A percentile compares a stretch with the other conserved stretches of the same genome.
Conservation (phyloP, 1,284 basidiomycete genomes). For the Trametes pubescens region DNA sequence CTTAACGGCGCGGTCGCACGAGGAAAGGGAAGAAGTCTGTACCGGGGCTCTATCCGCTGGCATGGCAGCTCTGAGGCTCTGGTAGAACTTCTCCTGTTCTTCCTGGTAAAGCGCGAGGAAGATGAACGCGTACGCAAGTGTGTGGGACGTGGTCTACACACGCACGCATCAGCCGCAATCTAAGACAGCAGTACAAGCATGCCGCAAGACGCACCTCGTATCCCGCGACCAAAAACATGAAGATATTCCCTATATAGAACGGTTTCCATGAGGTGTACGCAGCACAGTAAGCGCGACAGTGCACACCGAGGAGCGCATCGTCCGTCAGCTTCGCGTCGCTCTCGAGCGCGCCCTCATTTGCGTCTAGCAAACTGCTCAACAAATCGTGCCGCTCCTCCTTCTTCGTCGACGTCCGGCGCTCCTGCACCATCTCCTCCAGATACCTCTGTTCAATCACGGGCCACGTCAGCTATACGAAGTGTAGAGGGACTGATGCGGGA, state of each 20-base stretch:
- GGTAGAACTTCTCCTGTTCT: slow-evolving; percentile 65
- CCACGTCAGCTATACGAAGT: too few species aligned
- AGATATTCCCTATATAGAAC: slow-evolving; percentile 54
- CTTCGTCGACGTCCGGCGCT: slow-evolving; percentile 47
- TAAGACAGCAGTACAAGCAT: not conserved
- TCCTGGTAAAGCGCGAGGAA: slow-evolving; percentile 63
- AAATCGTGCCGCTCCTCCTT: slow-evolving; percentile 60
- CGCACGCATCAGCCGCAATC: slow-evolving; percentile 31
- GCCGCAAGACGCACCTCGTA: slow-evolving; percentile 54
- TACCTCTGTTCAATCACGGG: slow-evolving; percentile 47
- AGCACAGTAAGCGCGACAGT: not conserved
- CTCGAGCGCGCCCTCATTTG: slow-evolving; percentile 49
- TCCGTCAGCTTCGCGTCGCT: slow-evolving; percentile 51
- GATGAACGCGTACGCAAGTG: slow-evolving; percentile 64
- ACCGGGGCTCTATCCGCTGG: slow-evolving; percentile 19
- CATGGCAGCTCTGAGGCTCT: slow-evolving; percentile 44
- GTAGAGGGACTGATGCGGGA: not conserved
- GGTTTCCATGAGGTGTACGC: too few species aligned
- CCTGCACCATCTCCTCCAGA: slow-evolving; percentile 63
- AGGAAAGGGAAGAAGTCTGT: not conserved
- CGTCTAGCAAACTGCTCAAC: slow-evolving; percentile 61
- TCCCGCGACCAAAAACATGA: slow-evolving; percentile 56
- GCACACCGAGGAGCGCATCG: slow-evolving; percentile 57
- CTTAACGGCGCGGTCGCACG: not conserved
- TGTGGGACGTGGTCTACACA: slow-evolving; percentile 58